phyloP scores from a whole-genome alignment of 768 basidiomycete species.

The Trametes villosa region DNA sequence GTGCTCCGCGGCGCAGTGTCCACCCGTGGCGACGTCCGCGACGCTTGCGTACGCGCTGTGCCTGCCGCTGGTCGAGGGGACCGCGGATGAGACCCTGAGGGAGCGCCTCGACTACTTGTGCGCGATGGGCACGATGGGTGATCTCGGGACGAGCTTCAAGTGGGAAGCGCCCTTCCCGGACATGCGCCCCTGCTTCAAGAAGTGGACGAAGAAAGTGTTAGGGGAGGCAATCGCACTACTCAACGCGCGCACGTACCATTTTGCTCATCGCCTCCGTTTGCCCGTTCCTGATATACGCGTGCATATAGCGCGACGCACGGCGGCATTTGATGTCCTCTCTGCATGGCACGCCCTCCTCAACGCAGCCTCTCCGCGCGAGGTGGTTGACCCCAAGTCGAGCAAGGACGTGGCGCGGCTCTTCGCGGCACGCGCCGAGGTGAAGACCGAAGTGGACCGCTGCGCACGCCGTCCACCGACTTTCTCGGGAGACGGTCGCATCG shows the following conservation, averaged over 20 bases:
- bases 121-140: constrained; percentile 48
- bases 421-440: constrained; percentile 42
- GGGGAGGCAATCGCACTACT: constrained; percentile 47
- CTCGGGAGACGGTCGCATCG: constrained; percentile 48
- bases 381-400: constrained; percentile 25
- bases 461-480: constrained; percentile 44
- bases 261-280: background rate
- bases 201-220: constrained; percentile 43
- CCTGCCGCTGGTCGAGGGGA: constrained; percentile 33
- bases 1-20: constrained; percentile 44
- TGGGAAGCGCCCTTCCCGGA: constrained; percentile 36
- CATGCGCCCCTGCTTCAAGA: constrained; percentile 37
- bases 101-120: constrained; percentile 41
- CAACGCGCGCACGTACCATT: constrained; percentile 42
- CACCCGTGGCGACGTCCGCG: constrained; percentile 48
- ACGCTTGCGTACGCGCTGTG: constrained; percentile 48
- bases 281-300: too few species aligned
- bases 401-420: constrained; percentile 34
- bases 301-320: constrained; percentile 29
- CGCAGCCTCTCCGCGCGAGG: constrained; percentile 35
- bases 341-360: constrained; percentile 35
- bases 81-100: constrained; percentile 13
- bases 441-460: constrained; percentile 41
- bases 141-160: constrained; percentile 39
- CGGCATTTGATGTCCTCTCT: constrained; percentile 38